Evolutionary conservation across 164 flowering plant species (phyloP).

Genomic region (Piper betle): DNA sequence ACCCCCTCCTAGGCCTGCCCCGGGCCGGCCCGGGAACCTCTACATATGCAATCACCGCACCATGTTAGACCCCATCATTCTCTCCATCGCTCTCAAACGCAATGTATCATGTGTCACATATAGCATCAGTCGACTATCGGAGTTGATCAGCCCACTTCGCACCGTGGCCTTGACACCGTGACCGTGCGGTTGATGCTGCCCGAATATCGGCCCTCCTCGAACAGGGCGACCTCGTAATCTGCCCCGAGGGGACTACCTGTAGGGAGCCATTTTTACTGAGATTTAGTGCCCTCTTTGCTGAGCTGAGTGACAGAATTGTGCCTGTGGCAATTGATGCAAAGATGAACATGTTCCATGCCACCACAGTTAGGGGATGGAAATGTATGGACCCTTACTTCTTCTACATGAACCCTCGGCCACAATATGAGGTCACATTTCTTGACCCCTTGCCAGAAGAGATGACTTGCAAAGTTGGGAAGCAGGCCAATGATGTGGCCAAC

Average conservation of each 20-base stretch:
- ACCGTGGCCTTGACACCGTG: conserved; percentile 43
- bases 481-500: conserved; percentile 55
- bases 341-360: conserved; percentile 74
- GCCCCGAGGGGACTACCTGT: conserved; percentile 94
- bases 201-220: conserved; percentile 39
- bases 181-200: conserved; percentile 69
- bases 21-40: conserved; percentile 38
- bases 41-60: conserved; percentile 38
- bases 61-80: conserved; percentile 55
- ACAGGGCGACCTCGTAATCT: conserved; percentile 80
- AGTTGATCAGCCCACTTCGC: conserved; percentile 59
- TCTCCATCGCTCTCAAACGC: conserved; percentile 53
- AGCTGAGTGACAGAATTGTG: conserved; percentile 75
- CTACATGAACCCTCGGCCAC: conserved; percentile 68
- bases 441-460: conserved; percentile 36
- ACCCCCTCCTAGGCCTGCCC: conserved; percentile 57
- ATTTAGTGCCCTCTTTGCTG: conserved; percentile 85
- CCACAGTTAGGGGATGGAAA: conserved; percentile 60
- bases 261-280: conserved; percentile 65
- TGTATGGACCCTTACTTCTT: conserved; percentile 57
- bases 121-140: conserved; percentile 61
- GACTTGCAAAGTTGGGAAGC: conserved; percentile 30
- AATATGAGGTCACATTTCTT: conserved; percentile 47
- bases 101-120: conserved; percentile 72
- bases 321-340: conserved; percentile 67